Conservation (phyloP, 345 rosid genomes). For the Firmiana major region DNA sequence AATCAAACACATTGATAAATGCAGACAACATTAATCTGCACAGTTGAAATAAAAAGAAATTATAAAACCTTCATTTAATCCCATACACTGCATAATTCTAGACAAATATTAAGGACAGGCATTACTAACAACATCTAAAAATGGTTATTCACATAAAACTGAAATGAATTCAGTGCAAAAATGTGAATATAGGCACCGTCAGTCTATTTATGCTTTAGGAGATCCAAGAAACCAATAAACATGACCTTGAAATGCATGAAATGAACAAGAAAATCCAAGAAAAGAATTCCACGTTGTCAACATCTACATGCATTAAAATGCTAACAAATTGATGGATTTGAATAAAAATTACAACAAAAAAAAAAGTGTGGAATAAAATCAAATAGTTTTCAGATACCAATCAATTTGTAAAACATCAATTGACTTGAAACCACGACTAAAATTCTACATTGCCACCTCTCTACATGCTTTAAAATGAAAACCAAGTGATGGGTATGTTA, state of each 20-base stretch:
- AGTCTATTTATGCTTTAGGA: not conserved
- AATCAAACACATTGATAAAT: constrained; percentile 54
- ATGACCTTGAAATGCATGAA: not conserved
- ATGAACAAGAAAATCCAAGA: constrained; percentile 1
- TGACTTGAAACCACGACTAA: not conserved
- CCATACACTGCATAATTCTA: not conserved
- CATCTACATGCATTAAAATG: not conserved
- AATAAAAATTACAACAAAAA: not conserved
- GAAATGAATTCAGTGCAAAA: not conserved
- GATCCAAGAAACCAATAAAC: not conserved
- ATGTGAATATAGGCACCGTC: not conserved
- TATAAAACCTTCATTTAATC: constrained; percentile 9
- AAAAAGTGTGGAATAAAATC: not conserved
- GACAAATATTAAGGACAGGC: not conserved
- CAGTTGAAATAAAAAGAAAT: not conserved
- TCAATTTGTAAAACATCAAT: not conserved
- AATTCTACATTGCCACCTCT: constrained; percentile 1
- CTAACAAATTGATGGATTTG: not conserved
- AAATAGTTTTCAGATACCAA: not conserved
- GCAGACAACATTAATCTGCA: constrained; percentile 79
- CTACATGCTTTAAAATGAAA: not conserved
- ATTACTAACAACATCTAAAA: not conserved
- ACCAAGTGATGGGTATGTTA: not conserved
- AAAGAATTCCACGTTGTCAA: constrained; percentile 5
- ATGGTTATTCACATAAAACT: not conserved